These are phyloP conservation scores for Pterocarpus santalinus DNA, from an alignment of 306 rosid genomes.

Conservation along the genomic window DNA sequence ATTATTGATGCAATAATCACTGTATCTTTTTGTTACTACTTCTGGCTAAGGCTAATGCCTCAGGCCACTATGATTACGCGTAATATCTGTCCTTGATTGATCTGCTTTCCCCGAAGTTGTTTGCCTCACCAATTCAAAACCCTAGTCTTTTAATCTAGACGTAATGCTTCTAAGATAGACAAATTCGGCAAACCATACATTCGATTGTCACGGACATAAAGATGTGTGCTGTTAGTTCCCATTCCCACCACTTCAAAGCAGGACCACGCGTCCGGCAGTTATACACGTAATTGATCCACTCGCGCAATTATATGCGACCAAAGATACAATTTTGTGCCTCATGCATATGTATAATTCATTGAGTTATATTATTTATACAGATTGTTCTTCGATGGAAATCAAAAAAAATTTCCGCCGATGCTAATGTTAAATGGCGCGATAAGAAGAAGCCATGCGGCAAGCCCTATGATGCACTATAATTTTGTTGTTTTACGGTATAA, in stretches of 20 bases:
- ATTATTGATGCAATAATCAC: slow-evolving; percentile 8
- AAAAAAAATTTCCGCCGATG: no score
- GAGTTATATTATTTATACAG: no score
- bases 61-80: slow-evolving; percentile 39
- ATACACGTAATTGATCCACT: slow-evolving; percentile 8
- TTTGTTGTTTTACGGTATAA: no score
- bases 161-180: background rate
- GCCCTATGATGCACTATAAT: no score
- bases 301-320: slow-evolving; percentile 13
- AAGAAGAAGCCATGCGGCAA: no score
- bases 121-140: slow-evolving; percentile 35
- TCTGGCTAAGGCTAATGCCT: slow-evolving; percentile 22
- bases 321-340: background rate
- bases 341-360: no score
- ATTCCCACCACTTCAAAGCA: background rate
- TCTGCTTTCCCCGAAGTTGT: slow-evolving; percentile 16
- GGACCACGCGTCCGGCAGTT: slow-evolving; percentile 8
- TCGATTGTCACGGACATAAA: slow-evolving; percentile 27
- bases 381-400: no score
- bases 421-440: no score
- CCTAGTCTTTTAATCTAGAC: slow-evolving; percentile 22
- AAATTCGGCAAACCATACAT: slow-evolving; percentile 34
- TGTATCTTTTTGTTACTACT: slow-evolving; percentile 30
- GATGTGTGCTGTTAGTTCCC: slow-evolving; percentile 6
- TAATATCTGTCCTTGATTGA: slow-evolving; percentile 12